Percentiles rank a stretch among this genome's conserved stretches.
These are phyloP conservation scores for Inga laurina DNA, from an alignment of 306 rosid species.

Conservation along the genomic window DNA sequence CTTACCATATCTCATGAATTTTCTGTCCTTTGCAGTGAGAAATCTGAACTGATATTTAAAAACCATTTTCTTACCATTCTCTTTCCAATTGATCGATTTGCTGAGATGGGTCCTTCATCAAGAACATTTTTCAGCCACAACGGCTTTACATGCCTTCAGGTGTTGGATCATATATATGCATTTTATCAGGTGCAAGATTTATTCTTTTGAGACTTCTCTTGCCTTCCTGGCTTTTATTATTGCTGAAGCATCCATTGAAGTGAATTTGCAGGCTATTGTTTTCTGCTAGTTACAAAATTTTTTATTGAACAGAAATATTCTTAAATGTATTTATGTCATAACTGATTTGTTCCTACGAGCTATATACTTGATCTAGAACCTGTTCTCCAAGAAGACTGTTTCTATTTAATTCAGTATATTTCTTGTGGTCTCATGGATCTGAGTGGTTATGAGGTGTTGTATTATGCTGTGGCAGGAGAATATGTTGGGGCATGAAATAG, in stretches of 20 bases:
- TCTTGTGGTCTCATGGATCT: not conserved
- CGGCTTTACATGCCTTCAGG: slow-evolving; percentile 88
- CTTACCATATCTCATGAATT: slow-evolving; percentile 21
- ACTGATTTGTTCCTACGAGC: not conserved
- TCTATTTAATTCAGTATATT: not conserved
- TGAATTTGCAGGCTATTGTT: not conserved
- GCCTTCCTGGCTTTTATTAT: not conserved
- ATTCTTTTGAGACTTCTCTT: not conserved
- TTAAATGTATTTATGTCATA: not conserved
- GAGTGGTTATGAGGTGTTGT: slow-evolving; percentile 3
- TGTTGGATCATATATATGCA: slow-evolving; percentile 72
- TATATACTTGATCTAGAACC: not conserved
- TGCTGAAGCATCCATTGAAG: not conserved
- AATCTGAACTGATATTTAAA: slow-evolving; percentile 76
- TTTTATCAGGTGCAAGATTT: slow-evolving; percentile 78
- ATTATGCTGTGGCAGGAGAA: slow-evolving; percentile 60
- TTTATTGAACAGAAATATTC: not conserved
- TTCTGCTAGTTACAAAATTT: too few species aligned
- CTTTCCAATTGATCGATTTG: slow-evolving; percentile 86
- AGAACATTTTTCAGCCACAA: slow-evolving; percentile 62
- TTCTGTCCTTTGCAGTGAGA: slow-evolving; percentile 63
- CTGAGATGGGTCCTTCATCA: slow-evolving; percentile 97
- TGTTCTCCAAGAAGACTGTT: not conserved
- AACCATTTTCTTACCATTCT: slow-evolving; percentile 77
- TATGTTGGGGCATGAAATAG: slow-evolving; percentile 77